Percentiles rank a stretch among this genome's conserved stretches.
phyloP scores from a whole-genome alignment of 176 grass and related monocot genomes.

The Oryza meridionalis region DNA sequence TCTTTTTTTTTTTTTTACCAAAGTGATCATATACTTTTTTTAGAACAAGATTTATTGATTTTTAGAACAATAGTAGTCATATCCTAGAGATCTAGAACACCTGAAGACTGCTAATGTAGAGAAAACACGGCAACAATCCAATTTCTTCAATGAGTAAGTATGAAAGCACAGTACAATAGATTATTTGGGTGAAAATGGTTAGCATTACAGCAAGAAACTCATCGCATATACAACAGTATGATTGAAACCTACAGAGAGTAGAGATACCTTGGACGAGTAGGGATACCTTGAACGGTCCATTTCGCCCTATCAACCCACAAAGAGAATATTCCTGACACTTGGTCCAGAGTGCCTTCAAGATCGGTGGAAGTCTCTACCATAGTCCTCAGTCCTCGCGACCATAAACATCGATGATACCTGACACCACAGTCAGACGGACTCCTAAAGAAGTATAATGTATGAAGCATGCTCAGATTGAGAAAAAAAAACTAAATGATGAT shows the following conservation, averaged over 20 bases:
- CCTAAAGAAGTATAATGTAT: not conserved
- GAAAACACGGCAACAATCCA: not conserved
- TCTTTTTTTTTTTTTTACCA: not conserved
- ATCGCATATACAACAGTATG: not conserved
- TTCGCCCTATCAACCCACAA: constrained; percentile 4
- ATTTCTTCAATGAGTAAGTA: not conserved
- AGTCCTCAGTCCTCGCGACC: constrained; percentile 32
- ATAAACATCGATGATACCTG: constrained; percentile 27
- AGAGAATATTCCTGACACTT: constrained; percentile 39
- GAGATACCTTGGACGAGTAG: not conserved
- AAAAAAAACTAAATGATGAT: not conserved
- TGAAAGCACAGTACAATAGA: not conserved
- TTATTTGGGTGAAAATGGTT: not conserved
- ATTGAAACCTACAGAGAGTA: constrained; percentile 24
- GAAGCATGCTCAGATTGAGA: not conserved
- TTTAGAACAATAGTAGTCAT: not conserved
- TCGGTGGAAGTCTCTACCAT: not conserved
- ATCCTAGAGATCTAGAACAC: not conserved
- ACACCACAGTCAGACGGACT: not conserved
- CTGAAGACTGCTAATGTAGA: not conserved
- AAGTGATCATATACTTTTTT: not conserved
- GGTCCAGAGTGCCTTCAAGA: not conserved
- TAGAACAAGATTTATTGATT: too few species aligned
- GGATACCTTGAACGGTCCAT: constrained; percentile 17
- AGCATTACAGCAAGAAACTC: not conserved